Percentiles rank a stretch among this genome's conserved stretches.
Evolutionary conservation across 2,329 filamentous ascomycete genomes (phyloP).

Genomic region (Biscogniauxia sp.): DNA sequence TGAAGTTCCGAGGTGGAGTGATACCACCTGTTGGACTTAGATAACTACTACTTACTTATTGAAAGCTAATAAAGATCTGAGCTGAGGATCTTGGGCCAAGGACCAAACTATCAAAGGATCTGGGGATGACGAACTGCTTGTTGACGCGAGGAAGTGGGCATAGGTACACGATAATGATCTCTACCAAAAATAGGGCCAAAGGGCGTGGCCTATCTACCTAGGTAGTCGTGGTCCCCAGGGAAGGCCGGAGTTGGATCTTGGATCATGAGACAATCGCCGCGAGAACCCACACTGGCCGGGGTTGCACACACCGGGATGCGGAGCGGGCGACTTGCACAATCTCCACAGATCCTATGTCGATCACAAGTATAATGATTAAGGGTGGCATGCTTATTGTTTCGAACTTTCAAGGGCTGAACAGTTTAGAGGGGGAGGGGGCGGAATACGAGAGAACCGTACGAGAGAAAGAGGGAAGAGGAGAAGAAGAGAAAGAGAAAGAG

Average conservation of each 20-base stretch:
- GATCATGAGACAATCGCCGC: conserved; percentile 2
- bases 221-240: conserved; percentile 1
- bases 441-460: neutral
- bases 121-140: neutral
- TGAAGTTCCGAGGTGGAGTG: neutral
- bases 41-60: too few relatives aligned
- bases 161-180: neutral
- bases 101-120: neutral
- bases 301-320: conserved; percentile 15
- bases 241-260: conserved; percentile 5
- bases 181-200: neutral
- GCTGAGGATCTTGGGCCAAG: neutral
- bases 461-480: too few relatives aligned
- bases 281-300: conserved; percentile 11
- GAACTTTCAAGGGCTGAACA: neutral
- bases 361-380: neutral
- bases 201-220: neutral
- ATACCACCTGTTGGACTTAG: neutral
- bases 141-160: neutral
- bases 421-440: too few relatives aligned
- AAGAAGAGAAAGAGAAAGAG: too few relatives aligned
- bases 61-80: neutral
- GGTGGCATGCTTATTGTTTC: neutral
- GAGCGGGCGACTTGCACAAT: conserved; percentile 15
- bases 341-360: conserved; percentile 5